Conservation (phyloP, 257 asterid genomes). For the Echium plantagineum region DNA sequence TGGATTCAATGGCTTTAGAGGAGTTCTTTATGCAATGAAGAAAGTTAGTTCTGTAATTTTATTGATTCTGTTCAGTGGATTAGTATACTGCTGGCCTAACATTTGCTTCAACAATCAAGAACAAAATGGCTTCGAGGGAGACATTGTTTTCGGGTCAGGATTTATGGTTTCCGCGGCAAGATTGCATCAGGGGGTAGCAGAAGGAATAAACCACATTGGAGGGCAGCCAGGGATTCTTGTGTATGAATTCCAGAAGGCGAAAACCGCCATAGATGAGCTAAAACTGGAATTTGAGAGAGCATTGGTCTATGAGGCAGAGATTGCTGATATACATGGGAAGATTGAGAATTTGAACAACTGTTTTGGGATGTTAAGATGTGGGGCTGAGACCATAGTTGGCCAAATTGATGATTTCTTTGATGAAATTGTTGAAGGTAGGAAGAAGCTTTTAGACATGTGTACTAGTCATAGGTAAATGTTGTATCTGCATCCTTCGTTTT, state of each 20-base stretch:
- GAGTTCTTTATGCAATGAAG: slow-evolving; percentile 84
- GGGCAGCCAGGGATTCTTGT: slow-evolving; percentile 46
- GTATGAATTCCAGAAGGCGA: slow-evolving; percentile 56
- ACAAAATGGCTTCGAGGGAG: slow-evolving; percentile 38
- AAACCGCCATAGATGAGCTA: slow-evolving; percentile 59
- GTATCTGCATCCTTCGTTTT: no score
- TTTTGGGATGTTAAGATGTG: slow-evolving; percentile 55
- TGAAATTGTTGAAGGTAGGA: slow-evolving; percentile 92
- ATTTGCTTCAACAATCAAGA: slow-evolving; percentile 16
- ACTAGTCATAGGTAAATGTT: slow-evolving; percentile 51
- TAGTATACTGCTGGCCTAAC: slow-evolving; percentile 64
- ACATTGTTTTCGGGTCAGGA: slow-evolving; percentile 61
- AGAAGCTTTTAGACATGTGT: slow-evolving; percentile 82
- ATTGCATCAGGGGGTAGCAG: slow-evolving; percentile 56
- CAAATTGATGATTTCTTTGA: slow-evolving; percentile 91
- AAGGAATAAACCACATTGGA: slow-evolving; percentile 33
- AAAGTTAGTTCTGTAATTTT: slow-evolving; percentile 56
- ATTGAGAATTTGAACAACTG: slow-evolving; percentile 54
- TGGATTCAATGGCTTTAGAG: slow-evolving; percentile 85
- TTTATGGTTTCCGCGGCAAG: slow-evolving; percentile 65
- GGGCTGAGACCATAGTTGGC: slow-evolving; percentile 55
- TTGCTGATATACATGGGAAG: slow-evolving; percentile 44
- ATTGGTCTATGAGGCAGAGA: slow-evolving; percentile 50
- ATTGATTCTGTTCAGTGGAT: slow-evolving; percentile 50
- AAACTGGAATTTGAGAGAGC: slow-evolving; percentile 57